These are phyloP conservation scores for Inga oerstediana DNA, from an alignment of 306 rosid genomes.

Conservation along the genomic window DNA sequence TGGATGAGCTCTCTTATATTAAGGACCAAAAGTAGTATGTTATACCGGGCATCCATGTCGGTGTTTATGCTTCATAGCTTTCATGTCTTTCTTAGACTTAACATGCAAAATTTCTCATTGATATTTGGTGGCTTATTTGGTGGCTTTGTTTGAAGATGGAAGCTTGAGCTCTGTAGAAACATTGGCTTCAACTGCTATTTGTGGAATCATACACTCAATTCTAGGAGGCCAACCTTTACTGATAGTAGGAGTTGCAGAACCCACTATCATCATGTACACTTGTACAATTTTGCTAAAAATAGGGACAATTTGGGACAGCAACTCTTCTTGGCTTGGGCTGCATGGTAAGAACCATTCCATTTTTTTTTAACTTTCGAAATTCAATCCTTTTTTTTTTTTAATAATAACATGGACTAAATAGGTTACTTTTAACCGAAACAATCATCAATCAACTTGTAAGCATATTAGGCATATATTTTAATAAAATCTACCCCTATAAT, in stretches of 20 bases:
- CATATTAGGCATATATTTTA: neutral
- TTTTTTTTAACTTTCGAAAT: neutral
- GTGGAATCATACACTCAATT: conserved; percentile 89
- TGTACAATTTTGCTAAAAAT: conserved; percentile 70
- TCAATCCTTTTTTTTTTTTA: neutral
- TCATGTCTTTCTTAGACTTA: neutral
- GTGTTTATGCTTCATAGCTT: neutral
- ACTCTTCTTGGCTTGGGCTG: conserved; percentile 84
- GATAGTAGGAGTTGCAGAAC: conserved; percentile 92
- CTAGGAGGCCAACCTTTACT: conserved; percentile 90
- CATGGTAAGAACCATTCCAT: conserved; percentile 49
- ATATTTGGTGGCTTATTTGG: no score
- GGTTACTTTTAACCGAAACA: neutral
- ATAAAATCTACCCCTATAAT: no score
- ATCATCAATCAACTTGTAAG: neutral
- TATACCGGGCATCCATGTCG: neutral
- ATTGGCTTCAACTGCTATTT: conserved; percentile 83
- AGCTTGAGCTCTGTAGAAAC: conserved; percentile 91
- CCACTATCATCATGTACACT: conserved; percentile 89
- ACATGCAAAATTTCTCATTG: neutral
- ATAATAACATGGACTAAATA: neutral
- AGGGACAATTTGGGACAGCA: conserved; percentile 57
- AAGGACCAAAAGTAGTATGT: no score
- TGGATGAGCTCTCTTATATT: no score
- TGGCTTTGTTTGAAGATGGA: conserved; percentile 59